Base-by-base conservation (phyloP, 306 rosid species). In the Benincasa hispida region DNA sequence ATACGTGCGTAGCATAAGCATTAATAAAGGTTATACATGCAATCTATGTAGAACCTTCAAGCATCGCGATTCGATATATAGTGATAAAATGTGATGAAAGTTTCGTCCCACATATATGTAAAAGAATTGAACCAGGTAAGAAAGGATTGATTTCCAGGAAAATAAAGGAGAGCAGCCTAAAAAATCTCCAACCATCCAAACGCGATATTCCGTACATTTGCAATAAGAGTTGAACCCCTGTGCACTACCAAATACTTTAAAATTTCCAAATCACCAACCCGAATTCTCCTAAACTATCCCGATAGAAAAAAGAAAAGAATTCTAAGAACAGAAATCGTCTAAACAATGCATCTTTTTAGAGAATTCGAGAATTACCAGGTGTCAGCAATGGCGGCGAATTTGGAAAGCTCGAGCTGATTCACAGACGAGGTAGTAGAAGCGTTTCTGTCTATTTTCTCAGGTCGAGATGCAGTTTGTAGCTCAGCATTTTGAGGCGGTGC, bases 321-420 rank as follows among this genome's bases (percentile, higher is more conserved):
- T 28, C 47, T 10, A 55, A n/a, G 22, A 22, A 27, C 21, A 32
- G 58, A 68, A 42, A 54, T 32, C 77, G 34, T 42, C 66, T n/a
- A 76, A 66, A 47, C 7, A 17, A 1, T 1, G 27, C 18, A 13
- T 57, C 1, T 2, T 19, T 18, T 1, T 3, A 45, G 9, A 24
- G 74, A 57, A 69, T 37, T 32, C 11, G 74, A 61, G 79, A 73
- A 85, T 83, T 22, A 93, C 96, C 91, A 93, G 76, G 95, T 76
- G 65, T 91, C 95, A 12, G 95, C 78, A 59, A 91, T 85, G 86
- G 95, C 84, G 58, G 91, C 83, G 85, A 91, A 93, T 78, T 91
- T 91, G 56, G 86, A 87, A 62, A 93, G 91, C 67, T 92, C 98
- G 8, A 56, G 22, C 41, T 81, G 83, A 72, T 92, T 91, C 83